phyloP scores from a whole-genome alignment of 257 asterid genomes.

The Nicotiana otophora region DNA sequence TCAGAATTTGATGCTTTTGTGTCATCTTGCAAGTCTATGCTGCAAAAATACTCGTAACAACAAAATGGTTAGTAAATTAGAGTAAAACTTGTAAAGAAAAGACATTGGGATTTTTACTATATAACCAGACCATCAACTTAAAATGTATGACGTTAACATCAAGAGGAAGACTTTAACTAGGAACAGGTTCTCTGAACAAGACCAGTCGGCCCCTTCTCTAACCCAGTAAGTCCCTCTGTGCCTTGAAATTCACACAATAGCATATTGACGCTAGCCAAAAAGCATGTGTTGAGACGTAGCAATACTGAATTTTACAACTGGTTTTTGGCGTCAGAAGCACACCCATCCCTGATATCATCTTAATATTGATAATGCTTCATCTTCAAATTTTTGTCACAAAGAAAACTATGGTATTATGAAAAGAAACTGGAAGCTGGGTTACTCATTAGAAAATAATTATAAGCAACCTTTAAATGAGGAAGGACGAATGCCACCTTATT shows the following conservation, averaged over 20 bases:
- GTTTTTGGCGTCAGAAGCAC: neutral
- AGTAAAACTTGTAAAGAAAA: neutral
- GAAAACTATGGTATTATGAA: neutral
- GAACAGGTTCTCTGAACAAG: neutral
- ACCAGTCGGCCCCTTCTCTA: neutral
- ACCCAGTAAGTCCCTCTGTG: neutral
- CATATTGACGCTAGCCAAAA: neutral
- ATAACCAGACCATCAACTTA: neutral
- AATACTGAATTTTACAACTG: neutral
- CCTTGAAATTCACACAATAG: neutral
- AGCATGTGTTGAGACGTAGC: neutral
- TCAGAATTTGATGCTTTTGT: constrained; percentile 26
- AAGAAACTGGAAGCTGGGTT: neutral
- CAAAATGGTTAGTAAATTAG: neutral
- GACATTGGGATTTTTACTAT: neutral
- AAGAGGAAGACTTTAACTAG: neutral
- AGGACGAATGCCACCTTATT: neutral
- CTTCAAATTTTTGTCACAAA: neutral
- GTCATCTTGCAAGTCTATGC: constrained; percentile 50
- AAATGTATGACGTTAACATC: neutral
- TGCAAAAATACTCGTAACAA: constrained; percentile 26
- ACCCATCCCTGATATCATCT: neutral
- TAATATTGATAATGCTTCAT: neutral
- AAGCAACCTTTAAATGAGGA: neutral
- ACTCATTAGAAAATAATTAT: neutral